phyloP scores from a whole-genome alignment of 169 alveolate genomes.

The Perkinsus marinus region DNA sequence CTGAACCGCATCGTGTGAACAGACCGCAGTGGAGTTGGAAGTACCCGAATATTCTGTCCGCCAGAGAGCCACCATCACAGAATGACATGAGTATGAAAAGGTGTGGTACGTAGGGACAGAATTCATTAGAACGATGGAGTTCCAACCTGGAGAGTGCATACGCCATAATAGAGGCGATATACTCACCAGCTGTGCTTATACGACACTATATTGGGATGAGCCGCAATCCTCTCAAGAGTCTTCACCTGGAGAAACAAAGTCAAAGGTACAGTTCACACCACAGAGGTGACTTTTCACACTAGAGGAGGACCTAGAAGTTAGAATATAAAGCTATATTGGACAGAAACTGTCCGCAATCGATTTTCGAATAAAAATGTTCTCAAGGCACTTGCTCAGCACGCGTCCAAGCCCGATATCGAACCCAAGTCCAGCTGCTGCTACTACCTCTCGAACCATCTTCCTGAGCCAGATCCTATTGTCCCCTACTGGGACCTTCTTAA shows the following conservation, averaged over 20 bases:
- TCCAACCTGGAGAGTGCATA: slow-evolving; percentile 12
- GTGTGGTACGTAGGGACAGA: slow-evolving; percentile 56
- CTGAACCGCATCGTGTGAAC: background rate
- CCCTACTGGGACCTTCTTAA: slow-evolving; percentile 54
- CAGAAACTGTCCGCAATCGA: too few species aligned
- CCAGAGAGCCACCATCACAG: slow-evolving; percentile 46
- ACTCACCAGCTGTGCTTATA: slow-evolving; percentile 50
- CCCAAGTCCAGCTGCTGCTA: background rate
- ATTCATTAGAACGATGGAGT: slow-evolving; percentile 27
- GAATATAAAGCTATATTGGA: too few species aligned
- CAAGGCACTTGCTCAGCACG: too few species aligned
- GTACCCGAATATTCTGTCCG: background rate
- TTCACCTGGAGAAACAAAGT: background rate
- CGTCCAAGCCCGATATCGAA: too few species aligned
- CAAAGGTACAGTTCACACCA: background rate
- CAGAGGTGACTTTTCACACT: too few species aligned
- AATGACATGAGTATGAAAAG: slow-evolving; percentile 50
- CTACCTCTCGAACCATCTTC: slow-evolving; percentile 44
- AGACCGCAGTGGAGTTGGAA: background rate
- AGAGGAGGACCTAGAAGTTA: too few species aligned
- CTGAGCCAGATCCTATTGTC: slow-evolving; percentile 48
- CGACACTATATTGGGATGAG: slow-evolving; percentile 37
- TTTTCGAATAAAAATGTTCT: too few species aligned
- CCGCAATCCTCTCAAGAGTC: background rate
- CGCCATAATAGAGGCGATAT: background rate